Conservation (phyloP, 352 stramenopile genomes). For the Phytopythium sindhum region DNA sequence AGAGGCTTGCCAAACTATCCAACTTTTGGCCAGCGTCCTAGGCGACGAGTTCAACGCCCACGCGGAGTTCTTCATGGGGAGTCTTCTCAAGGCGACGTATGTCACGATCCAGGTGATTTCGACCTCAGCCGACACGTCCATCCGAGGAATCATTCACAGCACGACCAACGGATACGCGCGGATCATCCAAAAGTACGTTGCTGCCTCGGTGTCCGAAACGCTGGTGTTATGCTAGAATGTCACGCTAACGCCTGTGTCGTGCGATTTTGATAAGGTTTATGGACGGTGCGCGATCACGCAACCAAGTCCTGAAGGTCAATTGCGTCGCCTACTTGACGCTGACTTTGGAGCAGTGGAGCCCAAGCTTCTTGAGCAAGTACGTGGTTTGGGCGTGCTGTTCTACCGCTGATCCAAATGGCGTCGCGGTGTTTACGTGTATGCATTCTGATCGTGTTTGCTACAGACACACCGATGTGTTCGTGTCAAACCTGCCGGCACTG, state of each 20-base stretch:
- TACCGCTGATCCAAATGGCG: not conserved
- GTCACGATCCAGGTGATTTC: conserved; percentile 88
- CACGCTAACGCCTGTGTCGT: not conserved
- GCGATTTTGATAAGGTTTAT: conserved; percentile 39
- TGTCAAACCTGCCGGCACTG: conserved; percentile 51
- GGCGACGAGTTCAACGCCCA: conserved; percentile 74
- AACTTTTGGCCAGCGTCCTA: conserved; percentile 52
- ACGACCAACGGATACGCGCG: conserved; percentile 69
- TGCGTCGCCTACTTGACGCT: conserved; percentile 79
- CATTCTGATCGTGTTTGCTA: no score
- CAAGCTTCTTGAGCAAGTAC: conserved; percentile 67
- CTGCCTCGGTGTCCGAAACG: not conserved
- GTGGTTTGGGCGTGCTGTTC: conserved; percentile 8
- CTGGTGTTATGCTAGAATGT: not conserved
- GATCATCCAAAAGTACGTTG: conserved; percentile 67
- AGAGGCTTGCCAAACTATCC: conserved; percentile 74
- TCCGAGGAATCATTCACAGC: conserved; percentile 74
- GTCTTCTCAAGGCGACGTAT: conserved; percentile 80
- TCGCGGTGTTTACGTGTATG: not conserved
- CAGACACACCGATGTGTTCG: conserved; percentile 59
- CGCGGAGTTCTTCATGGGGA: conserved; percentile 67
- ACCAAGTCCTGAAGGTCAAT: conserved; percentile 69
- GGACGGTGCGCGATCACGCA: conserved; percentile 69
- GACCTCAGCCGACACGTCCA: conserved; percentile 63
- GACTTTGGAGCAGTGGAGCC: conserved; percentile 60